These are phyloP conservation scores for Alternaria incomplexa DNA, from an alignment of 2,329 filamentous ascomycete genomes.

Conservation along the genomic window DNA sequence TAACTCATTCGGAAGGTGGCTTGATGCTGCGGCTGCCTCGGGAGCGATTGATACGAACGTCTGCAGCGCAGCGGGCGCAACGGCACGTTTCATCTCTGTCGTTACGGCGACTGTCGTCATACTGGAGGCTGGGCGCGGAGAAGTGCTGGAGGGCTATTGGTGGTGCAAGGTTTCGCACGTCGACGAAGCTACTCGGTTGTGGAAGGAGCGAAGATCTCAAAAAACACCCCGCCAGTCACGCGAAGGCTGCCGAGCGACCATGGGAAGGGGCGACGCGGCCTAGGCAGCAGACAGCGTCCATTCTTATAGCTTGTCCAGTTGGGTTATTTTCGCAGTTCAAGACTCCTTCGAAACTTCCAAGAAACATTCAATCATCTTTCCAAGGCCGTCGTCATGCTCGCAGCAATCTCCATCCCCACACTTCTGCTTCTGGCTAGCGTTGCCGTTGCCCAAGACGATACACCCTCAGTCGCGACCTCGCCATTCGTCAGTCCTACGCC, in stretches of 20 bases:
- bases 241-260: conserved; percentile 5
- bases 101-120: conserved; percentile 33
- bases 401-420: conserved; percentile 26
- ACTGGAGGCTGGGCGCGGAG: conserved; percentile 14
- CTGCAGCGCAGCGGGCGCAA: conserved; percentile 41
- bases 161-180: conserved; percentile 29
- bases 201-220: conserved; percentile 41
- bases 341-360: background rate
- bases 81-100: conserved; percentile 27
- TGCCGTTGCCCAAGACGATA: conserved; percentile 19
- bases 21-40: conserved; percentile 9
- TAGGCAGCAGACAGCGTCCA: conserved; percentile 3
- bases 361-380: background rate
- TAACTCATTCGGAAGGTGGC: conserved; percentile 45
- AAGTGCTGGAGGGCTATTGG: conserved; percentile 22
- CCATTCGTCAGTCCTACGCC: conserved; percentile 18
- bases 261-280: conserved; percentile 12
- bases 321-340: background rate
- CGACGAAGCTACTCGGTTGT: conserved; percentile 31
- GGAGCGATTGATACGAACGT: conserved; percentile 31
- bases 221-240: conserved; percentile 22
- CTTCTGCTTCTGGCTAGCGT: conserved; percentile 38
- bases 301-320: background rate
- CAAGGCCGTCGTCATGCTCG: conserved; percentile 28
- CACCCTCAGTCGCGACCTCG: conserved; percentile 20